These are phyloP conservation scores for Schizochytrium sp. DNA, from an alignment of 108 stramenopile genomes.

Conservation along the genomic window DNA sequence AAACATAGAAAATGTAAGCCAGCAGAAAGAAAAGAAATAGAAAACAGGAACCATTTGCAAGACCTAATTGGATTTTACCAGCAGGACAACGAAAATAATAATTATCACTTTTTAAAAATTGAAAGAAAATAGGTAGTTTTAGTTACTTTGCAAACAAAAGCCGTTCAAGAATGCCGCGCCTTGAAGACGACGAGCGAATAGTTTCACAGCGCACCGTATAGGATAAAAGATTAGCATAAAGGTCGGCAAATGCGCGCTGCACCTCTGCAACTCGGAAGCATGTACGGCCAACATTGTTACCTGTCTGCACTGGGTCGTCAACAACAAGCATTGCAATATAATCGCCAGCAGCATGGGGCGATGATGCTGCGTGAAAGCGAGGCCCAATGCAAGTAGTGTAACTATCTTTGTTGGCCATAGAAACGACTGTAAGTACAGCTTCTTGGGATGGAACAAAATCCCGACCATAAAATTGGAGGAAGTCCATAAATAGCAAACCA, in stretches of 20 bases:
- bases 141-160: not conserved
- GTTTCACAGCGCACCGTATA: conserved; percentile 40
- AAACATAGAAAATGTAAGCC: too few relatives aligned
- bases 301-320: conserved; percentile 29
- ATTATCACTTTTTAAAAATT: not conserved
- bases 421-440: not conserved
- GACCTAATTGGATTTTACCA: not conserved
- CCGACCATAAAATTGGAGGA: conserved; percentile 18
- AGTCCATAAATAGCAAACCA: conserved; percentile 15
- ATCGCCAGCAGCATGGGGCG: too few relatives aligned
- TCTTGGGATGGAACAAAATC: conserved; percentile 9
- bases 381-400: not conserved
- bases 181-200: not conserved
- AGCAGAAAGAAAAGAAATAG: too few relatives aligned
- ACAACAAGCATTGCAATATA: not conserved
- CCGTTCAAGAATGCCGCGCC: not conserved
- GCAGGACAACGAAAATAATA: not conserved
- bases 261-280: conserved; percentile 31
- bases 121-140: not conserved
- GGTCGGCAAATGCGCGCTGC: not conserved
- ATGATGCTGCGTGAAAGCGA: not conserved
- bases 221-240: conserved; percentile 18
- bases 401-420: not conserved
- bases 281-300: conserved; percentile 27
- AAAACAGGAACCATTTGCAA: too few relatives aligned